Evolutionary conservation across 2,329 filamentous ascomycete genomes (phyloP), one percentile per base, ranked within the genome.

Genomic region (Diplodia seriata): DNA sequence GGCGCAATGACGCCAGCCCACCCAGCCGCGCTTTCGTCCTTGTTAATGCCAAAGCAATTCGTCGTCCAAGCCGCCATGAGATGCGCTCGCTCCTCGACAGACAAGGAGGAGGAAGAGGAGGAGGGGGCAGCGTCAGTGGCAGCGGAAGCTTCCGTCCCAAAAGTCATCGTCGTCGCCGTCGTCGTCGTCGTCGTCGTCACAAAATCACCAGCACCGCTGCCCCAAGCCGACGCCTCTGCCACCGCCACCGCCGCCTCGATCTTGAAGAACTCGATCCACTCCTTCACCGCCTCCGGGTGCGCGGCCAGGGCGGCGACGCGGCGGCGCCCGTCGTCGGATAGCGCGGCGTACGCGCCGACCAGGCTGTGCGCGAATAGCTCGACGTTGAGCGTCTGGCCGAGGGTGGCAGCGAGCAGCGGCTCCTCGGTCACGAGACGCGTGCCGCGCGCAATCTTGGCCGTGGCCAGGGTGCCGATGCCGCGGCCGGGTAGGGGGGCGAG

Each of bases 401-500:
- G 11, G 11, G 40, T 26, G 12, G 54, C 53, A 12, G 43, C 68
- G 68, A 83, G 73, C 2, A 82, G 76, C 0, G 81, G 77, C 1
- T 69, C 33, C 61, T 83, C 81, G 31, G 73, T 73, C 14, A 83
- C 74, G 63, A 83, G 79, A 36, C 76, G 76, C 1, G 78, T 79
- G 14, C 81, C 80, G 26, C 71, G 73, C 38, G 74, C 66, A 53
- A 84, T 78, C 23, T 59, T n/a, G 9, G 70, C 68, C 4, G 73
- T 70, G 0, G 81, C 81, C 68, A 83, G 76, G 64, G 80, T 76
- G 57, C 81, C 82, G 36, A 80, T 76, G 23, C 81, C 82, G 70
- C 81, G 82, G 47, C 74, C 74, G 0, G 76, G 73, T 5, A 78
- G 72, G 4, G 70, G 69, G 29, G 71, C 73, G 62, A 81, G 68